These are phyloP conservation scores for Ascomycota sp. DNA, from an alignment of 2,329 filamentous ascomycete species.

Conservation along the genomic window DNA sequence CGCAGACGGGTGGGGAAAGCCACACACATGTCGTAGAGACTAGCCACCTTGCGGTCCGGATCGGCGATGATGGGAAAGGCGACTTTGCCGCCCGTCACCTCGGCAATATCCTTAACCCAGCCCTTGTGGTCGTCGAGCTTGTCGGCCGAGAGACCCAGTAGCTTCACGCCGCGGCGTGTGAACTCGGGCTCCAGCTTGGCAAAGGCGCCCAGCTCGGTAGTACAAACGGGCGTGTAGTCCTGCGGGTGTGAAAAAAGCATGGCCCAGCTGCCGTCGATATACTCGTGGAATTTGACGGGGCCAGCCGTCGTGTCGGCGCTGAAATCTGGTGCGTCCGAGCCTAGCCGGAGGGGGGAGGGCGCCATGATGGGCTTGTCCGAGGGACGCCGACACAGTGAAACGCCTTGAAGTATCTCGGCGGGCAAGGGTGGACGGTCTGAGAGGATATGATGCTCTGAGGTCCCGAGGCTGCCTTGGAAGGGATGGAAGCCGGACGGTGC, in stretches of 20 bases:
- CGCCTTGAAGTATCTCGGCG: too few relatives aligned
- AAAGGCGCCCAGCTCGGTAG: constrained; percentile 84
- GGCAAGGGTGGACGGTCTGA: too few relatives aligned
- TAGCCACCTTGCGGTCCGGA: constrained; percentile 56
- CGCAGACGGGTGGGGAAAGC: neutral
- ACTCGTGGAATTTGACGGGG: constrained; percentile 66
- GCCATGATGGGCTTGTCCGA: too few relatives aligned
- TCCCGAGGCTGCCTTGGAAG: too few relatives aligned
- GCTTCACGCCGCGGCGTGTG: constrained; percentile 67
- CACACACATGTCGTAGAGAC: constrained; percentile 55
- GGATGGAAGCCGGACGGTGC: too few relatives aligned
- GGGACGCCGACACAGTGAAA: too few relatives aligned
- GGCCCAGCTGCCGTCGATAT: constrained; percentile 59
- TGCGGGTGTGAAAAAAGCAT: constrained; percentile 72
- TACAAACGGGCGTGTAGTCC: constrained; percentile 91
- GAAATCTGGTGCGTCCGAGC: constrained; percentile 59
- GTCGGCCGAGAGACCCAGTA: constrained; percentile 81
- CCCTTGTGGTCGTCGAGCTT: constrained; percentile 62
- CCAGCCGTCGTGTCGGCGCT: constrained; percentile 60
- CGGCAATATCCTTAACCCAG: constrained; percentile 82
- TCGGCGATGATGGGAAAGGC: constrained; percentile 67
- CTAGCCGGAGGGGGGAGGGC: constrained; percentile 40
- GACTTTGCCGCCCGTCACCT: constrained; percentile 51
- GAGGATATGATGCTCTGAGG: too few relatives aligned
- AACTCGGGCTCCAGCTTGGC: constrained; percentile 80